Base-by-base conservation (phyloP, 805 yeast species). In the Peterozyma xylosa region DNA sequence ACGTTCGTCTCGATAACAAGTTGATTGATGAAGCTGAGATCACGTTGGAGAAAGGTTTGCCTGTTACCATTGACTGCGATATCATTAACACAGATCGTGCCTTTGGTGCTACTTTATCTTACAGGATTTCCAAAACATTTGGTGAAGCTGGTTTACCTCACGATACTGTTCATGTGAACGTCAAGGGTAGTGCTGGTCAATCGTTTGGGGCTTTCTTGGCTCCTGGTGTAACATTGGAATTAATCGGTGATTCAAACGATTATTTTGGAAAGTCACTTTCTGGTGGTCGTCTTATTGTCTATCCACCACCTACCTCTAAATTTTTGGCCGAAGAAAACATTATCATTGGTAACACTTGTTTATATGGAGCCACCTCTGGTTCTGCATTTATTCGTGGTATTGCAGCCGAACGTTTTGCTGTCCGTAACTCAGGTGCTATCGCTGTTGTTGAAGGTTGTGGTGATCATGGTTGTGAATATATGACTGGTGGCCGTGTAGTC, bases 401-500 rank as follows among this genome's bases (percentile, higher is more conserved):
- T 64, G 98, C 96, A 35, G 98, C 99, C 51, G 99, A 91, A 73
- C 82, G 99, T 66, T 91, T 91, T 64, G 96, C 95, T 15, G 99
- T 91, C 47, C 86, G 99, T 73, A 91, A 91, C 76, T 93, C 98
- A 30, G 99, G 99, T 66, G 98, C 98, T 37, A 84, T 84, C 45
- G 93, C 96, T 51, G 97, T 93, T 49, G 89, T 88, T 52, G 99
- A 91, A 67, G 96, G 96, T 59, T 82, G 86, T 51, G 99, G 99
- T 71, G 96, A 91, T 64, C 97, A 91, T 64, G 99, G 99, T 42
- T 91, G 97, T 70, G 99, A 91, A 69, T 91, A 91, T 70, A 91
- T 91, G 99, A 90, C 98, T 54, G 98, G 99, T 64, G 99, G 99
- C 62, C 80, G 98, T 57, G 96, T 93, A 49, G 88, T 91, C 59